These are phyloP conservation scores for Ramularia collo-cygni DNA, from an alignment of 2,329 filamentous ascomycete genomes.

Conservation along the genomic window DNA sequence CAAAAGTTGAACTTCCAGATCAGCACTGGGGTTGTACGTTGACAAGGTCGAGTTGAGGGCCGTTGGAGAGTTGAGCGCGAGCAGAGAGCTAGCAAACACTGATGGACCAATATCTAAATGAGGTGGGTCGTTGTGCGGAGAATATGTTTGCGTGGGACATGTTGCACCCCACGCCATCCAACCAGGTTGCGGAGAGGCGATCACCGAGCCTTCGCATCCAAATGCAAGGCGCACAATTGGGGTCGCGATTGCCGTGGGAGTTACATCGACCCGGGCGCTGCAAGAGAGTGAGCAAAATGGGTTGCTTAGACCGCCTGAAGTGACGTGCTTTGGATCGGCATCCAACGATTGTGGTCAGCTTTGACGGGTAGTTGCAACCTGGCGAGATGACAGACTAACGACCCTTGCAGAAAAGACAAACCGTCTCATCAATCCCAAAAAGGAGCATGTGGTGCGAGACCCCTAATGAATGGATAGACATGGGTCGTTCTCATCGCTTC, in stretches of 20 bases:
- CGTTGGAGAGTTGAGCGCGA: constrained; percentile 1
- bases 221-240: constrained; percentile 8
- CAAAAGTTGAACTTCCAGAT: constrained; percentile 8
- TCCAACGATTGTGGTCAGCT: no score
- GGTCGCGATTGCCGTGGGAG: constrained; percentile 3
- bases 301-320: no score
- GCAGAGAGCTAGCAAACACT: constrained; percentile 15
- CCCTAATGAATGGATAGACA: no score
- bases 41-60: constrained; percentile 2
- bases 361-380: no score
- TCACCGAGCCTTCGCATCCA: constrained; percentile 6
- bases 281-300: constrained; percentile 2
- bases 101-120: constrained; percentile 2
- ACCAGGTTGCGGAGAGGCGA: constrained; percentile 9
- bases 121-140: constrained; percentile 3
- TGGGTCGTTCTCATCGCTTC: no score
- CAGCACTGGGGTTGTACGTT: constrained; percentile 8
- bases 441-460: no score
- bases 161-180: constrained; percentile 7
- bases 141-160: constrained; percentile 17
- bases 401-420: no score
- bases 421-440: no score
- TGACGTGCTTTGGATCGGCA: no score
- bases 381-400: no score
- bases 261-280: constrained; percentile 8